Percentiles rank a stretch among this genome's conserved stretches.
These are phyloP conservation scores for Blastobotrys americana DNA, from an alignment of 805 yeast genomes.

Conservation along the genomic window DNA sequence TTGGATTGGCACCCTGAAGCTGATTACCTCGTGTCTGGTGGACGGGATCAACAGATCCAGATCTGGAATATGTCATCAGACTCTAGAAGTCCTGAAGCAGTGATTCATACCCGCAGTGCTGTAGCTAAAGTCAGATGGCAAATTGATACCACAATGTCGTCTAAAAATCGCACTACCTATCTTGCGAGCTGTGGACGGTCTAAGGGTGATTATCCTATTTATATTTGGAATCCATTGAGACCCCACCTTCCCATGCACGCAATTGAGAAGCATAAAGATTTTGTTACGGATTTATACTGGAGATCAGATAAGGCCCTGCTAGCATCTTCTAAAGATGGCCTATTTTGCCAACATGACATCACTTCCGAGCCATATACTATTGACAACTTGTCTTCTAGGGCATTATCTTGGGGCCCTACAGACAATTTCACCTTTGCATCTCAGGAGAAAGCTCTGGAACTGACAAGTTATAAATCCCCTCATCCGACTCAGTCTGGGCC, in stretches of 20 bases:
- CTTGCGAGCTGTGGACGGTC: constrained; percentile 68
- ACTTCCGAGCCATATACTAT: constrained; percentile 36
- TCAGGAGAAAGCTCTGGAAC: constrained; percentile 33
- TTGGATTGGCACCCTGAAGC: constrained; percentile 80
- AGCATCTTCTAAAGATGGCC: constrained; percentile 46
- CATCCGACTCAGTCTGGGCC: not conserved
- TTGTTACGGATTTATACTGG: constrained; percentile 53
- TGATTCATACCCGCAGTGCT: constrained; percentile 68
- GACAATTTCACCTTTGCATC: constrained; percentile 45
- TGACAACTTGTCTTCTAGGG: constrained; percentile 45
- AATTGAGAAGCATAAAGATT: constrained; percentile 42
- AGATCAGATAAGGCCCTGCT: constrained; percentile 41
- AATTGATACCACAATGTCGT: constrained; percentile 29
- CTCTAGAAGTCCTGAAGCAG: constrained; percentile 53
- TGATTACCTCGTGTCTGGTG: constrained; percentile 84
- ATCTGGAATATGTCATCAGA: constrained; percentile 58
- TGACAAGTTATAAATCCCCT: no score
- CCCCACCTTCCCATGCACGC: constrained; percentile 62
- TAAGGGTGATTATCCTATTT: constrained; percentile 55
- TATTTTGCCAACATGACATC: constrained; percentile 43
- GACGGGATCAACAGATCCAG: constrained; percentile 77
- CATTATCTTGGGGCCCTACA: constrained; percentile 53
- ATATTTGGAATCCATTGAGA: constrained; percentile 62
- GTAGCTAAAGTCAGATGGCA: constrained; percentile 72
- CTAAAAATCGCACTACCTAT: constrained; percentile 20